These are phyloP conservation scores for Epichloe amarillans DNA, from an alignment of 2,329 filamentous ascomycete species.

Conservation along the genomic window DNA sequence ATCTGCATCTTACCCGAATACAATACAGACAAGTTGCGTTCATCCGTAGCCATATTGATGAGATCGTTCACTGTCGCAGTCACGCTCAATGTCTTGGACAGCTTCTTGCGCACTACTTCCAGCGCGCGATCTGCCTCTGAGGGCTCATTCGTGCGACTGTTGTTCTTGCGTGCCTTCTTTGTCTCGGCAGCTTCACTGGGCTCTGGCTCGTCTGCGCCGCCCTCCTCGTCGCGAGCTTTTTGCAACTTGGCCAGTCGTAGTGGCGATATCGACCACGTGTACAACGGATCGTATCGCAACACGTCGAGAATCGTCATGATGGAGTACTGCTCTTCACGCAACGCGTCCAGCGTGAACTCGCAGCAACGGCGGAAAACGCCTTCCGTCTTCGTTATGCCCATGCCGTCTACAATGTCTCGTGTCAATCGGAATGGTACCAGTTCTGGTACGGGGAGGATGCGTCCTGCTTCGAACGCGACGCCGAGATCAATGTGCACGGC, in stretches of 20 bases:
- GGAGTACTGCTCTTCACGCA: conserved; percentile 88
- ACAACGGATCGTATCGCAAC: conserved; percentile 91
- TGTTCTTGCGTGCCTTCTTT: conserved; percentile 23
- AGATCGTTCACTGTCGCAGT: conserved; percentile 92
- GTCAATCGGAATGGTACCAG: conserved; percentile 92
- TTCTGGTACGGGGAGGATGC: conserved; percentile 89
- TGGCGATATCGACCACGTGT: conserved; percentile 84
- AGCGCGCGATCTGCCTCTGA: conserved; percentile 82
- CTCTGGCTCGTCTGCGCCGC: conserved; percentile 21
- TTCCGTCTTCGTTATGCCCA: conserved; percentile 91
- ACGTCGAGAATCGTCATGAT: conserved; percentile 99
- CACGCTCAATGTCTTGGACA: conserved; percentile 86
- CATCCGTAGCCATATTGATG: conserved; percentile 91
- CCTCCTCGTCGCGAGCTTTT: conserved; percentile 40
- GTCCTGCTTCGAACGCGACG: conserved; percentile 91
- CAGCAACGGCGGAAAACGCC: conserved; percentile 96
- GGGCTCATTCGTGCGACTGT: conserved; percentile 36
- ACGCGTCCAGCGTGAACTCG: conserved; percentile 88
- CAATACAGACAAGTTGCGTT: conserved; percentile 78
- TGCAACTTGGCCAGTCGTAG: conserved; percentile 51
- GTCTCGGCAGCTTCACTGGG: conserved; percentile 25
- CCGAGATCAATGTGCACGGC: conserved; percentile 95
- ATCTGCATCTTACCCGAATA: conserved; percentile 51
- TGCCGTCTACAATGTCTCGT: conserved; percentile 87
- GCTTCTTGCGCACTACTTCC: conserved; percentile 88